Percentiles rank a stretch among this genome's conserved stretches.
Conservation (phyloP, 2,329 filamentous ascomycete species). For the Calonectria hawksworthii region DNA sequence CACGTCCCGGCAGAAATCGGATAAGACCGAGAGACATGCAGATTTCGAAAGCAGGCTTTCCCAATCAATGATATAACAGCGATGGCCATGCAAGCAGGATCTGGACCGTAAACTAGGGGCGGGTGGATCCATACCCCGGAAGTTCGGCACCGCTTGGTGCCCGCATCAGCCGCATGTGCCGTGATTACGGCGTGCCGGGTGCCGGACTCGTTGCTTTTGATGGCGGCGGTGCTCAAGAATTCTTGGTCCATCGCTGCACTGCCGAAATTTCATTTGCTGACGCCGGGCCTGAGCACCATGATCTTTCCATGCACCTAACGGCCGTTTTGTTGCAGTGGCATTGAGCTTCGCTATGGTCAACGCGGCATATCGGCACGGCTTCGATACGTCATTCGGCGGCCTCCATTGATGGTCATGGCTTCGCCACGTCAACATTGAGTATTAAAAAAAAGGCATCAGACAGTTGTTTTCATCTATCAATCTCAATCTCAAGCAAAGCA, state of each 20-base stretch:
- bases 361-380: background rate
- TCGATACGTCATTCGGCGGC: background rate
- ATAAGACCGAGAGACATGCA: background rate
- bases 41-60: background rate
- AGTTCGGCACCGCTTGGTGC: background rate
- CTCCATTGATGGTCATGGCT: background rate
- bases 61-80: background rate
- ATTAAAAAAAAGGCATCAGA: background rate
- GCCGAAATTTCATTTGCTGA: background rate
- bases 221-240: background rate
- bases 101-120: background rate
- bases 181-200: conserved; percentile 10
- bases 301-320: background rate
- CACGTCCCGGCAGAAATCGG: background rate
- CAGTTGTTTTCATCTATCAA: background rate
- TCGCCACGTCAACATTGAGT: background rate
- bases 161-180: conserved; percentile 1
- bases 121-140: background rate
- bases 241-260: background rate
- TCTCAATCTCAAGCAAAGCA: background rate
- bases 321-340: background rate
- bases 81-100: background rate
- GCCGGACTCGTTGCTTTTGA: conserved; percentile 3
- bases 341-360: background rate
- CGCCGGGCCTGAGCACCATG: background rate